Conservation (phyloP, 192 early-diverging fungal species). For the Coemansia sp. region DNA sequence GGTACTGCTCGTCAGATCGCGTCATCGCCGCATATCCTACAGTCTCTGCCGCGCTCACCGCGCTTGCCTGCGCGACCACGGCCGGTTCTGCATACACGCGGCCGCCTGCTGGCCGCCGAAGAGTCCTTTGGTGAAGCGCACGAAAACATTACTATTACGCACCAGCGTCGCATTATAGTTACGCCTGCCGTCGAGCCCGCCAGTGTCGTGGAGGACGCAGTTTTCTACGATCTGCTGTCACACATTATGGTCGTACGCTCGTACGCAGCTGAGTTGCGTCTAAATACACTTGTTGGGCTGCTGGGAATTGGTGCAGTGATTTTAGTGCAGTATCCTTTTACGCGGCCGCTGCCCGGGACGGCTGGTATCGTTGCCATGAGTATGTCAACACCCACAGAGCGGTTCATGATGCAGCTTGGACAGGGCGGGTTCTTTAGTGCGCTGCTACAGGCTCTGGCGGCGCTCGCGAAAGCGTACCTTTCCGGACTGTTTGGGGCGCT, state of each 20-base stretch:
- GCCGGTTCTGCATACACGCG: background rate
- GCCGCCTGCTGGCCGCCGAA: slow-evolving; percentile 13
- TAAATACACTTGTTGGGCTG: slow-evolving; percentile 32
- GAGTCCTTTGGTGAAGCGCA: slow-evolving; percentile 21
- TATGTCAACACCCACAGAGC: slow-evolving; percentile 9
- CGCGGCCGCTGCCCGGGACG: slow-evolving; percentile 23
- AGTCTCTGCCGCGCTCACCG: slow-evolving; percentile 27
- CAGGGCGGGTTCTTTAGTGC: slow-evolving; percentile 38
- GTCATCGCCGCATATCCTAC: slow-evolving; percentile 29
- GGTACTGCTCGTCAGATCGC: slow-evolving; percentile 55
- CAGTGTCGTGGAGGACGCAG: slow-evolving; percentile 19
- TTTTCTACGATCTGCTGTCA: slow-evolving; percentile 49
- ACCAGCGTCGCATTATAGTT: slow-evolving; percentile 14
- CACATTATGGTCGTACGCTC: slow-evolving; percentile 49
- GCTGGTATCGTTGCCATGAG: slow-evolving; percentile 3
- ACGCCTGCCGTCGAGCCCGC: background rate
- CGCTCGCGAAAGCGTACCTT: slow-evolving; percentile 19
- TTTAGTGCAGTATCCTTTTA: slow-evolving; percentile 39
- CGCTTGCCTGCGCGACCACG: slow-evolving; percentile 27
- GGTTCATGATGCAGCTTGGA: slow-evolving; percentile 44
- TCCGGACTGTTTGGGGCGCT: slow-evolving; percentile 30
- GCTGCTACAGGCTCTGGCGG: slow-evolving; percentile 21
- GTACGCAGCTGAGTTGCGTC: slow-evolving; percentile 27
- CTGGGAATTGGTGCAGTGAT: slow-evolving; percentile 26
- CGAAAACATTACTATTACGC: slow-evolving; percentile 3